phyloP scores from a whole-genome alignment of 805 yeast species.

The Starmerella gropengiesseri region DNA sequence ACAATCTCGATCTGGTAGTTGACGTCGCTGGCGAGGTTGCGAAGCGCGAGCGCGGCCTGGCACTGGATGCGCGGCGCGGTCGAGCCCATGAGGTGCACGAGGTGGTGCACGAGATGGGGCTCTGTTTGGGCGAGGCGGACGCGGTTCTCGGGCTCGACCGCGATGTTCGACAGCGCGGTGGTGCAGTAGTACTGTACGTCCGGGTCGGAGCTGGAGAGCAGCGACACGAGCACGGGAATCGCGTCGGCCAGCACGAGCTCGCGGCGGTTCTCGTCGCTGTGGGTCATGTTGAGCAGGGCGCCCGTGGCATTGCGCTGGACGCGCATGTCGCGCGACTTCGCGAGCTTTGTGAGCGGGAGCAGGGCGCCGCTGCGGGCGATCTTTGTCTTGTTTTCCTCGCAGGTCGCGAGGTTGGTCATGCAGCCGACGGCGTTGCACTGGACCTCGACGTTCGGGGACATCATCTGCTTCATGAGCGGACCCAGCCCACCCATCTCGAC shows the following conservation, averaged over 20 bases:
- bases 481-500: constrained; percentile 98
- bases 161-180: constrained; percentile 91
- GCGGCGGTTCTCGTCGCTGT: constrained; percentile 88
- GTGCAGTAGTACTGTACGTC: constrained; percentile 98
- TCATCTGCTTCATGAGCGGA: constrained; percentile 94
- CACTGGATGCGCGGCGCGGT: constrained; percentile 93
- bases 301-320: constrained; percentile 99
- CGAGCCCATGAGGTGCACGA: constrained; percentile 85
- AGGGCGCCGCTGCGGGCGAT: constrained; percentile 95
- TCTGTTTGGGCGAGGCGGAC: constrained; percentile 82
- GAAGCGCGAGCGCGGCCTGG: constrained; percentile 91
- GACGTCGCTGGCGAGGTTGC: constrained; percentile 93
- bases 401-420: constrained; percentile 94
- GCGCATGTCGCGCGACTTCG: constrained; percentile 85
- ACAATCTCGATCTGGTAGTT: constrained; percentile 93
- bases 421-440: constrained; percentile 99
- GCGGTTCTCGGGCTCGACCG: constrained; percentile 89
- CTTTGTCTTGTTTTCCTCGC: constrained; percentile 90
- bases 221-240: constrained; percentile 85
- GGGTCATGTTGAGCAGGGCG: constrained; percentile 95
- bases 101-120: constrained; percentile 77
- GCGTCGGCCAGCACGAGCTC: constrained; percentile 97
- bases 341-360: constrained; percentile 85
- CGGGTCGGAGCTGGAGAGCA: constrained; percentile 76
- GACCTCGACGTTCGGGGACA: constrained; percentile 91